Percentiles rank a stretch among this genome's conserved stretches.
Conservation (phyloP, 495 filamentous ascomycete genomes). For the Trichoderma gamsii region DNA sequence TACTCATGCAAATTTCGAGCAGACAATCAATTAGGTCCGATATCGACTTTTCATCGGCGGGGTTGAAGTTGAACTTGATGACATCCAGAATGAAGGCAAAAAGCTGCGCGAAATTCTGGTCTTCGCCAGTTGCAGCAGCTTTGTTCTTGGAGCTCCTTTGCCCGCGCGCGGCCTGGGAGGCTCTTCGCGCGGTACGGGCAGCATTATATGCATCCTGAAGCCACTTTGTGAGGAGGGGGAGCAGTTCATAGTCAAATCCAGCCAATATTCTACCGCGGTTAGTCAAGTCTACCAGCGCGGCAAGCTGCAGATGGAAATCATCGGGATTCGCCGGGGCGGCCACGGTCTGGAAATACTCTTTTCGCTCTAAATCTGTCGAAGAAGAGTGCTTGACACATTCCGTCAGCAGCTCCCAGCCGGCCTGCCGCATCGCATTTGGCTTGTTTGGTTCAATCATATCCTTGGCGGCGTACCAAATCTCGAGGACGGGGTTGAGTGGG, state of each 20-base stretch:
- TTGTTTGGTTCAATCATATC: slow-evolving; percentile 56
- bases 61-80: slow-evolving; percentile 77
- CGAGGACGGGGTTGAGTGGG: slow-evolving; percentile 49
- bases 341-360: slow-evolving; percentile 57
- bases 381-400: slow-evolving; percentile 56
- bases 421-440: slow-evolving; percentile 44
- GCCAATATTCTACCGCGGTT: slow-evolving; percentile 56
- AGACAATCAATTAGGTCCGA: slow-evolving; percentile 59
- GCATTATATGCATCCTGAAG: slow-evolving; percentile 51
- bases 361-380: slow-evolving; percentile 57
- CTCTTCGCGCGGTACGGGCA: slow-evolving; percentile 43
- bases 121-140: slow-evolving; percentile 50
- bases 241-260: slow-evolving; percentile 58
- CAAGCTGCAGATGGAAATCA: slow-evolving; percentile 59
- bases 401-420: slow-evolving; percentile 57
- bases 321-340: slow-evolving; percentile 44
- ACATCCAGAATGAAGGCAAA: slow-evolving; percentile 72
- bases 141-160: slow-evolving; percentile 41
- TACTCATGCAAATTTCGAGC: slow-evolving; percentile 68
- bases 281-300: slow-evolving; percentile 56
- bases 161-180: slow-evolving; percentile 28
- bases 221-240: slow-evolving; percentile 53
- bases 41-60: slow-evolving; percentile 62
- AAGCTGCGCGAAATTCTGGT: slow-evolving; percentile 59
- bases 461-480: slow-evolving; percentile 59